Base-by-base conservation (phyloP, 257 asterid genomes). In the Scutellaria baicalensis region DNA sequence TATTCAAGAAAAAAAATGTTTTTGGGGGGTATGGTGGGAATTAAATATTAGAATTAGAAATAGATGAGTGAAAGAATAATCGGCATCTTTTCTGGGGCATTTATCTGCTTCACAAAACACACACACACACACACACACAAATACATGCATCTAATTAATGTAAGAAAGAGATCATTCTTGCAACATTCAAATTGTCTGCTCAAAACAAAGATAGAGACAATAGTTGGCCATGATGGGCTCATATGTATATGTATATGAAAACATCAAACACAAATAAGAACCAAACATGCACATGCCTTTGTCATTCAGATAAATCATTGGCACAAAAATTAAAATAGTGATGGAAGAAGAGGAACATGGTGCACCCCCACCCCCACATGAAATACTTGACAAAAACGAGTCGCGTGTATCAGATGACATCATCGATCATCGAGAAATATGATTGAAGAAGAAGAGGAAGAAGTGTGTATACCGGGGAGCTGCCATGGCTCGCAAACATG, bases 401-500 rank as follows among this genome's bases (percentile, higher is more conserved):
- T n/a, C n/a, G n/a, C 4, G 33, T 27, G 33, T 27, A 27, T 27
- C 4, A 2, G 4, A 27, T 27, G 5, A 27, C 33, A 27, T 27
- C 33, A 27, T 0, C 33, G 33, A 2, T 2, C 4, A 27, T 27
- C 4, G 33, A 27, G 4, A 27, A 23, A 23, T 23, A 23, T 1
- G 1, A 23, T 23, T 23, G 33, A 27, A 27, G 33, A 27, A 27
- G 33, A 27, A 27, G 33, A 1, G 4, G 33, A 27, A 27, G 33
- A 27, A 27, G 33, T 27, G 33, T 4, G 5, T 27, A 27, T 83
- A 89, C 98, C 96, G 3, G 97, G 98, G 36, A 92, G 97, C 50
- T 92, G 96, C 98, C 98, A 92, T 62, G 98, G 98, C 83, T 92
- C 98, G 56, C 96, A 89, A 5, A 82, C 77, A 72, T 91, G 97